A percentile compares a stretch with the other conserved stretches of the same genome.
phyloP scores from a whole-genome alignment of 352 stramenopile genomes.

The Globisporangium yorkense region DNA sequence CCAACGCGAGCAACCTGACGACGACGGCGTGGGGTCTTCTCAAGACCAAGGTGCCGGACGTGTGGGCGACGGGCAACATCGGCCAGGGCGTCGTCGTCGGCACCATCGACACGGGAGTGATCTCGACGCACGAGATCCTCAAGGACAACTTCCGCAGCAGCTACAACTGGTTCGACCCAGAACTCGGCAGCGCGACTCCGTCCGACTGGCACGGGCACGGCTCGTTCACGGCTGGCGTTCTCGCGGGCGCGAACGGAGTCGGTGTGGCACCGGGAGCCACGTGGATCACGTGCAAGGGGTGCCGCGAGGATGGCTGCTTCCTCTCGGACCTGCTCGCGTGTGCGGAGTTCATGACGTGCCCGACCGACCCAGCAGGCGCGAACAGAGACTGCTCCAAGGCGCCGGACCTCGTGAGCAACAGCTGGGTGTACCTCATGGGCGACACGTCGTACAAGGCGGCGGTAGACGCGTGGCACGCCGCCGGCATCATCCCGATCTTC shows the following conservation, averaged over 20 bases:
- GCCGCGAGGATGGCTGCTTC: slow-evolving; percentile 1
- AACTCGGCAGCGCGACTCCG: not conserved
- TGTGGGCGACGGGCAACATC: slow-evolving; percentile 40
- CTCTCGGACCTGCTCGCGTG: slow-evolving; percentile 15
- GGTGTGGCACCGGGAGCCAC: slow-evolving; percentile 16
- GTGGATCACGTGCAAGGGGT: slow-evolving; percentile 22
- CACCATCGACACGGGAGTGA: slow-evolving; percentile 23
- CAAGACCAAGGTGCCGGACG: slow-evolving; percentile 36
- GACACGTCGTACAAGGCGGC: not conserved
- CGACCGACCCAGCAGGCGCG: slow-evolving; percentile 10
- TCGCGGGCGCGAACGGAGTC: slow-evolving; percentile 16
- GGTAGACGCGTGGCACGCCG: slow-evolving; percentile 9
- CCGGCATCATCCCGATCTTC: slow-evolving; percentile 19
- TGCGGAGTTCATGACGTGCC: slow-evolving; percentile 21
- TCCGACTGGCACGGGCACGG: slow-evolving; percentile 18
- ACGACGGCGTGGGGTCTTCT: slow-evolving; percentile 43
- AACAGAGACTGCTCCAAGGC: slow-evolving; percentile 19
- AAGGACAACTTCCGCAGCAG: slow-evolving; percentile 13
- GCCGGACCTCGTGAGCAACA: slow-evolving; percentile 22
- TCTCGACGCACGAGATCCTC: slow-evolving; percentile 12
- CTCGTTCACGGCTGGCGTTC: slow-evolving; percentile 7
- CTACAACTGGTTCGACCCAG: slow-evolving; percentile 15
- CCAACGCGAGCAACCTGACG: too few species aligned
- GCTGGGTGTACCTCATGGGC: not conserved
- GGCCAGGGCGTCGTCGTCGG: slow-evolving; percentile 21